phyloP scores from a whole-genome alignment of 2,329 filamentous ascomycete species.

The Pyrenophora seminiperda region DNA sequence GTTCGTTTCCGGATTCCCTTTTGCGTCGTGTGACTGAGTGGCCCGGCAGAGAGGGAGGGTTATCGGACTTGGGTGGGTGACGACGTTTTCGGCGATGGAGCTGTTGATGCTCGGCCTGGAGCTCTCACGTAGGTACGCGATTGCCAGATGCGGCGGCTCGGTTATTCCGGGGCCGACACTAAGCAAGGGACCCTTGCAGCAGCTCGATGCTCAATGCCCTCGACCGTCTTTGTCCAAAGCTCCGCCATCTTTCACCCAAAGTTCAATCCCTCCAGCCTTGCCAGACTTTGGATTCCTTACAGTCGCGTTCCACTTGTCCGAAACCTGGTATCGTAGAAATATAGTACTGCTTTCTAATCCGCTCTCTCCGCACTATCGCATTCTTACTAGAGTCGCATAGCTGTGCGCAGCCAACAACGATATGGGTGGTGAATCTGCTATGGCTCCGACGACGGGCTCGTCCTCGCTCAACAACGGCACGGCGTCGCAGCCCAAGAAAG shows the following conservation, averaged over 20 bases:
- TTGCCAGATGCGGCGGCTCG: constrained; percentile 14
- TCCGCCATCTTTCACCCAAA: constrained; percentile 12
- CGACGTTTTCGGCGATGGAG: constrained; percentile 18
- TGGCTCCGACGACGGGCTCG: constrained; percentile 14
- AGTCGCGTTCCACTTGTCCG: too few relatives aligned
- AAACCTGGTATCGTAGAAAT: too few relatives aligned
- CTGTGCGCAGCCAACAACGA: constrained; percentile 22
- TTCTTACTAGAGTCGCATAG: constrained; percentile 14
- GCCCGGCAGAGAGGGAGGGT: background rate
- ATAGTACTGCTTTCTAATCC: too few relatives aligned
- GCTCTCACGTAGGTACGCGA: constrained; percentile 20
- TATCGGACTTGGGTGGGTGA: constrained; percentile 9
- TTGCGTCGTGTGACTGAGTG: background rate
- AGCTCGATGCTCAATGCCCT: constrained; percentile 16
- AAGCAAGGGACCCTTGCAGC: constrained; percentile 14
- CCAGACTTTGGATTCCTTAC: background rate
- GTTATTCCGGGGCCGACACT: constrained; percentile 19
- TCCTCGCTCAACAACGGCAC: constrained; percentile 32
- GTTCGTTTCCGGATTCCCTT: background rate
- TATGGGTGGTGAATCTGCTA: constrained; percentile 17
- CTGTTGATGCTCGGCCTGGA: constrained; percentile 18
- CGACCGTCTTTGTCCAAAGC: constrained; percentile 17
- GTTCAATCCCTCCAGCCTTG: constrained; percentile 7
- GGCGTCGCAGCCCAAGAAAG: constrained; percentile 65
- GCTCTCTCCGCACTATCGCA: background rate